Base-by-base conservation (phyloP, 768 basidiomycete species). In the Naganishia antarctica region DNA sequence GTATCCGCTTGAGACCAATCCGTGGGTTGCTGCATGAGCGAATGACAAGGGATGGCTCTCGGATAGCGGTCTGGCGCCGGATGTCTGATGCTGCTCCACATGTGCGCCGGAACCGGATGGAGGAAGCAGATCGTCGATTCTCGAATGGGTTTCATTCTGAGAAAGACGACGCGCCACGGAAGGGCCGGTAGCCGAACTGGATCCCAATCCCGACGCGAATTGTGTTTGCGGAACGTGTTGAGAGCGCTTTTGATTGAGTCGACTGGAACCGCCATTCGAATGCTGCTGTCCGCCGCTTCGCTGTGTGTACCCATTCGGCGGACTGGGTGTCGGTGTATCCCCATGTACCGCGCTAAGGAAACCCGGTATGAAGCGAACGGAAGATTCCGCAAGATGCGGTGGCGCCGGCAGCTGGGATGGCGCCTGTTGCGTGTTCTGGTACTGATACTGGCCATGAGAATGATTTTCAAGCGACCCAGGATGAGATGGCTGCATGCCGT, bases 271-370 rank as follows among this genome's bases (percentile, higher is more conserved):
- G 9, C 37, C 26, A 40, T 41, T 44, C 43, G 8, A 6, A 1
- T 41, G 53, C 37, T 21, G 53, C 5, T 41, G 53, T 57, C 53
- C 53, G 16, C 23, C 3, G 23, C 40, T 37, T 11, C 23, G 21
- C n/a, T 57, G 37, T 25, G 21, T 25, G 37, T 37, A 57, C 16
- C 53, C 53, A 57, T 57, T 57, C 13, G 53, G 53, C 9, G 53
- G 53, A 40, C 53, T 57, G 3, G 53, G 53, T 21, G 53, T 57
- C 53, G 53, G 53, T 13, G 53, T 57, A 13, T 57, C 53, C 15
- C 53, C 53, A 26, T 57, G 53, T 12, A 57, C 25, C 12, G 37
- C 53, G 16, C 53, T 57, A 3, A 57, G 34, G 37, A 57, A 40
- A 37, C 53, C 53, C 11, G 53, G 53, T 4, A 57, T 41, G 53